Evolutionary conservation across 176 grass and related monocot species (phyloP), one percentile per base, ranked within the genome.

Genomic region (Rhynchospora breviuscula): DNA sequence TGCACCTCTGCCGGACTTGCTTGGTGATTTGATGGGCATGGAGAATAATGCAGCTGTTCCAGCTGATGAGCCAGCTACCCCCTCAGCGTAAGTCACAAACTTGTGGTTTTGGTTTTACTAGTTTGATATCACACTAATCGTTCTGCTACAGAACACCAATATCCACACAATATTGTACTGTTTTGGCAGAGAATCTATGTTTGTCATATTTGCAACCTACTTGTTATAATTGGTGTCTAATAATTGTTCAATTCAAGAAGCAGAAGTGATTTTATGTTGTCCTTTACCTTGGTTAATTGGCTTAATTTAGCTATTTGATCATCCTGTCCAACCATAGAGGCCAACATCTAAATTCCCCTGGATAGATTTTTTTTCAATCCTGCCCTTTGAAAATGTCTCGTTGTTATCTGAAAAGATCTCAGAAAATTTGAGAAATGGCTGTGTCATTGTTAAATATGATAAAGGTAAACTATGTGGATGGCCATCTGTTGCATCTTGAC

Each of bases 21-120:
- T 99, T 81, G 96, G 89, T 86, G 96, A 99, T 84, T 90, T 99
- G 66, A 93, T 95, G 71, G 96, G 96, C 56, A 9, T 85, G 63
- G 96, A 99, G 59, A 95, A 91, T 62, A 82, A 43, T 86, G 88
- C 96, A 35, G 79, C 91, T 66, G 96, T 93, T 58, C 96, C 88
- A 49, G 86, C 84, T 67, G 93, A 95, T 53, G 90, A 92, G 10
- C 89, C 91, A 73, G 84, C 78, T 49, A 81, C 88, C 79, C 67
- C 85, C 45, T 87, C 96, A 81, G 89, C 82, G 96, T 99, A 52
- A 89, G 93, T 29, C 49, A 79, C 10, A 3, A n/a, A 15, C 29
- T 59, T 75, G 35, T 31, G 29, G 0, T 13, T 68, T 83, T 81
- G 74, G 53, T 64, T 43, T 11, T 48, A 48, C 74, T 53, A 26